Conservation (phyloP, 257 asterid genomes). For the Fraxinus americana region DNA sequence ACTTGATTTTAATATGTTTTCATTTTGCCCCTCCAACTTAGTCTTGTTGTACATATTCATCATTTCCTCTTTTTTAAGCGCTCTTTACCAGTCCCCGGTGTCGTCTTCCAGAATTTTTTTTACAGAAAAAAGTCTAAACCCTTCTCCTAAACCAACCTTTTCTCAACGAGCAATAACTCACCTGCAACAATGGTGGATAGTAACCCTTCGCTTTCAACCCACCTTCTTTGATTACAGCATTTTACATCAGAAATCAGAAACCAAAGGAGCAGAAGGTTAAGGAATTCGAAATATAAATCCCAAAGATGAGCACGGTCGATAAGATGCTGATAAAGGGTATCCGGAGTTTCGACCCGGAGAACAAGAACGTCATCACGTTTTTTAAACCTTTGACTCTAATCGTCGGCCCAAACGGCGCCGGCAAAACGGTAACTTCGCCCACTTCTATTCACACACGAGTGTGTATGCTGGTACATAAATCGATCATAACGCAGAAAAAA, state of each 20-base stretch:
- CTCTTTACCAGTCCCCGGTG: slow-evolving; percentile 12
- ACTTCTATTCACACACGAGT: background rate
- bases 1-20: background rate
- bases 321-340: slow-evolving; percentile 98
- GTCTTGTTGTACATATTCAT: background rate
- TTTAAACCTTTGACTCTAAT: slow-evolving; percentile 91
- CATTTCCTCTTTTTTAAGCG: slow-evolving; percentile 2
- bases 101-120: background rate
- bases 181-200: background rate
- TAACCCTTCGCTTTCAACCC: slow-evolving; percentile 15
- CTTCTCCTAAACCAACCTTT: background rate
- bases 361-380: slow-evolving; percentile 90
- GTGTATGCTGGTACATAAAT: background rate
- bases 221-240: background rate
- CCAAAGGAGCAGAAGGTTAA: slow-evolving; percentile 1
- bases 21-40: background rate
- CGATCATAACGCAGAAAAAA: background rate
- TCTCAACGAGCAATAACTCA: background rate
- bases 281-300: background rate
- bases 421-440: slow-evolving; percentile 70
- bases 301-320: slow-evolving; percentile 88
- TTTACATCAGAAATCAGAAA: slow-evolving; percentile 12
- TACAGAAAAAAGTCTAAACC: background rate
- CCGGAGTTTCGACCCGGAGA: slow-evolving; percentile 99
- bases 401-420: slow-evolving; percentile 98